Percentiles rank a stretch among this genome's conserved stretches.
phyloP scores from a whole-genome alignment of 1,284 basidiomycete species.

The Sanghuangporus weigelae region DNA sequence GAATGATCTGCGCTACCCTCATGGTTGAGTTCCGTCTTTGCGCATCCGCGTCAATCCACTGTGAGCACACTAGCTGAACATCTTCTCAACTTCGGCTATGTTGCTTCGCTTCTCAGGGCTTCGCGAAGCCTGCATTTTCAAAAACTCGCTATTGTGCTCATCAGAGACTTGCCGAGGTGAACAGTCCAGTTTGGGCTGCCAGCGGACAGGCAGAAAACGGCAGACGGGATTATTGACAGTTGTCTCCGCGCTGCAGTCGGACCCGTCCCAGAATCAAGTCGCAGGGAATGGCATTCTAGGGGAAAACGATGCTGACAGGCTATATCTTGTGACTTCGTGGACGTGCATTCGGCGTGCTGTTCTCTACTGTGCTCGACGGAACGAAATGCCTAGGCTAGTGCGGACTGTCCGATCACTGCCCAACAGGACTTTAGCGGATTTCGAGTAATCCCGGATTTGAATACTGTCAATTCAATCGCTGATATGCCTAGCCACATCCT shows the following conservation, averaged over 20 bases:
- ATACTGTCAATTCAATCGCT: background rate
- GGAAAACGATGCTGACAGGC: background rate
- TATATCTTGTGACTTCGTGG: background rate
- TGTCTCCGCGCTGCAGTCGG: background rate
- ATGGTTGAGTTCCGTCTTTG: background rate
- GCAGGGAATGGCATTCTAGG: background rate
- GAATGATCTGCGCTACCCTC: background rate
- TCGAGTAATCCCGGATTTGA: slow-evolving; percentile 3
- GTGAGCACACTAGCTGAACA: background rate
- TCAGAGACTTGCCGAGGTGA: background rate
- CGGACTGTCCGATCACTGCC: background rate
- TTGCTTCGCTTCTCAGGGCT: background rate
- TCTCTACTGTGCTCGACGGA: background rate
- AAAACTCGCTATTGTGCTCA: background rate
- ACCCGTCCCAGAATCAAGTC: background rate
- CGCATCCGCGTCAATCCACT: background rate
- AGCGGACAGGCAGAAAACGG: background rate
- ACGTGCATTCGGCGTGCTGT: background rate
- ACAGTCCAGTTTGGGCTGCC: background rate
- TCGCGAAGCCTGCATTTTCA: background rate
- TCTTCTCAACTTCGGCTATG: background rate
- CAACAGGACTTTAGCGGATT: slow-evolving; percentile 4
- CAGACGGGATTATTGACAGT: background rate
- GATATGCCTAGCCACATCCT: background rate
- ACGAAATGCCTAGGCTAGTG: background rate